Evolutionary conservation across 208 protist species (phyloP).

Genomic region (Leishmania lainsoni): DNA sequence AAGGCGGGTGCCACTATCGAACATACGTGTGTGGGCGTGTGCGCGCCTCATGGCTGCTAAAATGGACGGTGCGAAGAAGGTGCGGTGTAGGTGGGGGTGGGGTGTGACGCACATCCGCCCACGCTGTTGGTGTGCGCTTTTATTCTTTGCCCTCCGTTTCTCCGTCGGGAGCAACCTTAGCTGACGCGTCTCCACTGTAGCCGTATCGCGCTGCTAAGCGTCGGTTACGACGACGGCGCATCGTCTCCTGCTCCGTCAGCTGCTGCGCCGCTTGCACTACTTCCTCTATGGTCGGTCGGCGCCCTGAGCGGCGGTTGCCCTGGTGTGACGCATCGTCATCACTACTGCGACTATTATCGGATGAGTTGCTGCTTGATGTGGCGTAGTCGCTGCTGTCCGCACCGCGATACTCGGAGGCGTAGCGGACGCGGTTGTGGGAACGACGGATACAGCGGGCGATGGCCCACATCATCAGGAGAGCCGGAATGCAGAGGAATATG

Average conservation of each 20-base stretch:
- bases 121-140: background rate
- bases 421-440: constrained; percentile 32
- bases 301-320: background rate
- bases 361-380: constrained; percentile 8
- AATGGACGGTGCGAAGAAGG: background rate
- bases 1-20: background rate
- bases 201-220: background rate
- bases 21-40: background rate
- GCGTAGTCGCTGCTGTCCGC: constrained; percentile 19
- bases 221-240: constrained; percentile 7
- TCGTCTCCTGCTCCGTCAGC: constrained; percentile 23
- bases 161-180: background rate
- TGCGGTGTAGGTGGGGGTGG: background rate
- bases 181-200: background rate
- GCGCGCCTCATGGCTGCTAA: background rate
- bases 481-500: constrained; percentile 27
- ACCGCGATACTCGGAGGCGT: constrained; percentile 35
- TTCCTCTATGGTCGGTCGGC: constrained; percentile 30
- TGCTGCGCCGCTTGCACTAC: constrained; percentile 13
- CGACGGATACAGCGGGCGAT: constrained; percentile 22
- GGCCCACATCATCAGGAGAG: constrained; percentile 14
- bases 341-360: constrained; percentile 12
- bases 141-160: constrained; percentile 9
- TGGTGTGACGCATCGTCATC: background rate
- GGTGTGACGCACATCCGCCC: background rate